These are phyloP conservation scores for Mucor ambiguus DNA, from an alignment of 371 early-diverging fungal species.

Conservation along the genomic window DNA sequence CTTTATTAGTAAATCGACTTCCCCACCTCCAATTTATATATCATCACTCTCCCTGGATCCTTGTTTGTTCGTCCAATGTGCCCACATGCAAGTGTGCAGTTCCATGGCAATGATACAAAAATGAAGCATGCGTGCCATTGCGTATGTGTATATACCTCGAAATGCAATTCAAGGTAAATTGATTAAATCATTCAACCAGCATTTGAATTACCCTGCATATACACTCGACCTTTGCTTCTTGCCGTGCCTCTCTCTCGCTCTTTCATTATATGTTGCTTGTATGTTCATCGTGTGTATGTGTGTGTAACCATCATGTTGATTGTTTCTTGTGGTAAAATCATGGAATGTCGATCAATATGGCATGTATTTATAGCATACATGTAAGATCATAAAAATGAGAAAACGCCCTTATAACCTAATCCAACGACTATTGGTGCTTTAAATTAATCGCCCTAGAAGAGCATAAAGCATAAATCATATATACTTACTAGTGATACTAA, in stretches of 20 bases:
- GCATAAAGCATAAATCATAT: background rate
- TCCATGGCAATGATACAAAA: background rate
- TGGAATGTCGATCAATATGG: background rate
- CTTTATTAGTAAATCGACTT: conserved; percentile 5
- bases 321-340: background rate
- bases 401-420: background rate
- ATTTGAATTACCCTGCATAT: conserved; percentile 8
- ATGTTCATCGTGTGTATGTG: background rate
- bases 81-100: background rate
- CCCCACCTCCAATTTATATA: background rate
- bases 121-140: background rate
- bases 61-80: background rate
- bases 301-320: conserved; percentile 6
- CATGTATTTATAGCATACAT: background rate
- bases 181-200: conserved; percentile 3
- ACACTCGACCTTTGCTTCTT: background rate
- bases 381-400: background rate
- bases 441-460: background rate
- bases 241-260: background rate
- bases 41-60: background rate
- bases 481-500: background rate
- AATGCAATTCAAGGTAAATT: conserved; percentile 6
- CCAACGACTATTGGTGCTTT: background rate
- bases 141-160: background rate
- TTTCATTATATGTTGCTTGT: background rate